These are phyloP conservation scores for Cyclotella choctawhatcheeana DNA, from an alignment of 108 stramenopile genomes.

Conservation along the genomic window DNA sequence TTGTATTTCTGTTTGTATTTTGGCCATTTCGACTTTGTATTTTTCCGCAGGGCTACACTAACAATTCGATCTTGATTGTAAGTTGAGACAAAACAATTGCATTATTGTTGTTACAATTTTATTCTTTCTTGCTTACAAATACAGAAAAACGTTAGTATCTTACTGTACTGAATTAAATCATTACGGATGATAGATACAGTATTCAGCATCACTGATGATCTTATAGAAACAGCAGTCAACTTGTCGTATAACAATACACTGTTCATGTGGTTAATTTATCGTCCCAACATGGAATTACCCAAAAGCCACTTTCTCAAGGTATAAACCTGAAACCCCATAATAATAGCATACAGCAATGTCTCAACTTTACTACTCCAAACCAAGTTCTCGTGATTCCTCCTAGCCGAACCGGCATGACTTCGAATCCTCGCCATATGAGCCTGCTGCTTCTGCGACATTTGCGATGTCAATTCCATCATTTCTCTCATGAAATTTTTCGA, in stretches of 20 bases:
- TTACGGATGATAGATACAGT: not conserved
- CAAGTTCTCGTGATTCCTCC: slow-evolving; percentile 32
- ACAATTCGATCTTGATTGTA: too few relatives aligned
- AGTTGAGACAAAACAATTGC: too few relatives aligned
- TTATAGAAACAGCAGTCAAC: not conserved
- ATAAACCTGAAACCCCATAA: slow-evolving; percentile 49
- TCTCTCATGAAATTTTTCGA: slow-evolving; percentile 16
- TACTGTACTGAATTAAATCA: too few relatives aligned
- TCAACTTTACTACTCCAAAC: slow-evolving; percentile 46
- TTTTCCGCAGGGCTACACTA: too few relatives aligned
- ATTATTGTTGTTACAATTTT: too few relatives aligned
- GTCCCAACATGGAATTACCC: slow-evolving; percentile 29
- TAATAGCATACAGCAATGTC: slow-evolving; percentile 33
- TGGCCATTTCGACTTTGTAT: too few relatives aligned
- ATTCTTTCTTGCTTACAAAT: too few relatives aligned
- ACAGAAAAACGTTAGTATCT: too few relatives aligned
- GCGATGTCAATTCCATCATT: slow-evolving; percentile 21
- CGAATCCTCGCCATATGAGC: slow-evolving; percentile 19
- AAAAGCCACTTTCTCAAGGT: slow-evolving; percentile 48
- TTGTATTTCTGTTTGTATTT: too few relatives aligned
- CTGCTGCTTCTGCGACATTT: slow-evolving; percentile 22
- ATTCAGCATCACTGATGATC: too few relatives aligned
- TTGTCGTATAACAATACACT: not conserved
- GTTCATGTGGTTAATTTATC: slow-evolving; percentile 5
- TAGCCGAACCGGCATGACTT: slow-evolving; percentile 22